phyloP scores from a whole-genome alignment of 1,284 basidiomycete species.

The Mrakiaceae sp. region DNA sequence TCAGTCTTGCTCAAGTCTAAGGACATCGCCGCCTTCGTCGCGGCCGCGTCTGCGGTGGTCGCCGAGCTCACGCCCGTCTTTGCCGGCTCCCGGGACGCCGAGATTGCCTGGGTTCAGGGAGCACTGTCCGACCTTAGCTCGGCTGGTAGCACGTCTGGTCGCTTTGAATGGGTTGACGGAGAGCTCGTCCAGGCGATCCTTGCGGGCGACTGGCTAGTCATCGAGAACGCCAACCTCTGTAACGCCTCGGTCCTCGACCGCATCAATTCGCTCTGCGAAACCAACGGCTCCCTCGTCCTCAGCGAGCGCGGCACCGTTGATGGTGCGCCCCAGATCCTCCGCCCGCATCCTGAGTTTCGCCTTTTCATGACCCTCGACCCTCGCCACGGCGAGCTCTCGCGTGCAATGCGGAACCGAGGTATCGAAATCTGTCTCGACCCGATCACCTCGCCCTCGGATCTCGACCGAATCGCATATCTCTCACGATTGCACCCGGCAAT shows the following conservation, averaged over 20 bases:
- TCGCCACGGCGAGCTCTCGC: slow-evolving; percentile 81
- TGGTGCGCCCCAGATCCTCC: slow-evolving; percentile 61
- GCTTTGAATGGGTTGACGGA: slow-evolving; percentile 94
- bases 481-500: neutral
- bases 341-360: slow-evolving; percentile 78
- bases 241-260: slow-evolving; percentile 92
- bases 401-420: slow-evolving; percentile 97
- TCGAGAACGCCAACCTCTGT: slow-evolving; percentile 92
- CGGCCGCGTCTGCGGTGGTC: neutral
- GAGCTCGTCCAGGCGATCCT: slow-evolving; percentile 82
- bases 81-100: neutral
- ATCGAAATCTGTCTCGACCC: slow-evolving; percentile 55
- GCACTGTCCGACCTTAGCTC: slow-evolving; percentile 9
- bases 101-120: slow-evolving; percentile 5
- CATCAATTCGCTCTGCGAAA: slow-evolving; percentile 92
- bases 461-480: slow-evolving; percentile 4
- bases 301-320: slow-evolving; percentile 81
- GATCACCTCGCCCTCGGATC: slow-evolving; percentile 4
- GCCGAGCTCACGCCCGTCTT: slow-evolving; percentile 6
- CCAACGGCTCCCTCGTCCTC: slow-evolving; percentile 64
- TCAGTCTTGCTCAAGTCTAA: neutral
- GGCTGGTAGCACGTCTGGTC: slow-evolving; percentile 36
- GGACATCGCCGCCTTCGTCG: slow-evolving; percentile 5
- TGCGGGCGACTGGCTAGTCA: slow-evolving; percentile 75
- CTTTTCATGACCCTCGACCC: slow-evolving; percentile 92